Percentiles rank a stretch among this genome's conserved stretches.
Evolutionary conservation across 306 rosid species (phyloP).

Genomic region (Begonia masoniana): DNA sequence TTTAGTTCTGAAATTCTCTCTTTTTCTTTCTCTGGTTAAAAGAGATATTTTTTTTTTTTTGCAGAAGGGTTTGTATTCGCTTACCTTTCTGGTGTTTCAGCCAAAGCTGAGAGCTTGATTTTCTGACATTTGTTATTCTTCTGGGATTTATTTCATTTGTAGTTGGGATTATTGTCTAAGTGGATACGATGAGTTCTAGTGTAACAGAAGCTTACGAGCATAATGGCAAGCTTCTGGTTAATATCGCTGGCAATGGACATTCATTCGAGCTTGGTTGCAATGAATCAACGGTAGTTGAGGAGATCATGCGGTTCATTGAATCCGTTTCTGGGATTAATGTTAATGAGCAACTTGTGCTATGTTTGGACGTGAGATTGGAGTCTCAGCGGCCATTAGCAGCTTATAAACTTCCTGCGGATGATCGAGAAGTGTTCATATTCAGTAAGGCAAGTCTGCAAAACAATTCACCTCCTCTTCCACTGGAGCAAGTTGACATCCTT

Average conservation of each 20-base stretch:
- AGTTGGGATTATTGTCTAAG: neutral
- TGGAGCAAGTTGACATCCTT: slow-evolving; percentile 39
- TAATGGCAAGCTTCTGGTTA: slow-evolving; percentile 60
- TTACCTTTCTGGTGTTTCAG: neutral
- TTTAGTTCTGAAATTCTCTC: slow-evolving; percentile 10
- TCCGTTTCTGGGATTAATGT: slow-evolving; percentile 33
- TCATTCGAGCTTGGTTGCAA: slow-evolving; percentile 59
- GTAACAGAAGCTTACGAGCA: slow-evolving; percentile 31
- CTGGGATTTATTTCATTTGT: slow-evolving; percentile 3
- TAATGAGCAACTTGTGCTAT: slow-evolving; percentile 76
- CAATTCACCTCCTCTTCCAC: slow-evolving; percentile 45
- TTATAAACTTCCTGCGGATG: slow-evolving; percentile 83
- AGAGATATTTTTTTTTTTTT: neutral
- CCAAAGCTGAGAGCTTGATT: slow-evolving; percentile 8
- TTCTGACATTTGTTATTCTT: neutral
- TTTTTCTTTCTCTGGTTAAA: slow-evolving; percentile 10
- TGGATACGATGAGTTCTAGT: slow-evolving; percentile 62
- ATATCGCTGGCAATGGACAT: slow-evolving; percentile 86
- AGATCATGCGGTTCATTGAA: slow-evolving; percentile 55
- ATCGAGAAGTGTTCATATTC: slow-evolving; percentile 61
- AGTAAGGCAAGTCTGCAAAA: slow-evolving; percentile 62
- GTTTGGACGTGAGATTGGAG: slow-evolving; percentile 67
- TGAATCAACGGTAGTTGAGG: slow-evolving; percentile 58
- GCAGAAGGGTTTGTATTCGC: slow-evolving; percentile 9
- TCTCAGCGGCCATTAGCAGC: slow-evolving; percentile 53